A percentile compares a stretch with the other conserved stretches of the same genome.
These are phyloP conservation scores for Lachancea nothofagi DNA, from an alignment of 805 yeast genomes.

Conservation along the genomic window DNA sequence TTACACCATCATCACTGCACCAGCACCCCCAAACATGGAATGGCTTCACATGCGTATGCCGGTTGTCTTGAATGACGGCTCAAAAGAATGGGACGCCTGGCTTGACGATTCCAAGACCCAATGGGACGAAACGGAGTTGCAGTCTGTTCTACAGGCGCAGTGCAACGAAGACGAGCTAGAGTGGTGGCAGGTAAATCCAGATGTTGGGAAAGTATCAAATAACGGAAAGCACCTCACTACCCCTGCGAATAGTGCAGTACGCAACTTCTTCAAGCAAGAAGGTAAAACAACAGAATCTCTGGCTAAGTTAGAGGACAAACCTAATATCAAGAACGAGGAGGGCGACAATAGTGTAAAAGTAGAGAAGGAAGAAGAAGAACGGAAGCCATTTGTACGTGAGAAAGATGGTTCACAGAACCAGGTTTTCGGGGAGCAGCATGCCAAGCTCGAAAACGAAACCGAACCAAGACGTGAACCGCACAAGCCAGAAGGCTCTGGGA, in stretches of 20 bases:
- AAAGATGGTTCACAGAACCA: not conserved
- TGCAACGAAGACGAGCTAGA: constrained; percentile 37
- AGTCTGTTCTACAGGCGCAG: constrained; percentile 36
- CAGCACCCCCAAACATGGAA: constrained; percentile 52
- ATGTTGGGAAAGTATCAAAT: constrained; percentile 57
- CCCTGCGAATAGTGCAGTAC: constrained; percentile 23
- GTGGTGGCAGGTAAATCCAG: constrained; percentile 50
- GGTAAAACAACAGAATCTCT: not conserved
- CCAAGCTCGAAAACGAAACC: not conserved
- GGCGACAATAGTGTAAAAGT: not conserved
- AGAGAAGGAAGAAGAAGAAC: constrained; percentile 4
- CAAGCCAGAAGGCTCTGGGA: not conserved
- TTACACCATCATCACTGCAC: constrained; percentile 70
- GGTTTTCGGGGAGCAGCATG: not conserved
- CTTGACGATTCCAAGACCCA: constrained; percentile 36
- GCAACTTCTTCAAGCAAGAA: constrained; percentile 10
- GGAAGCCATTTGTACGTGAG: constrained; percentile 1
- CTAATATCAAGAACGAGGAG: constrained; percentile 9
- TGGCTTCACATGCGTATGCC: constrained; percentile 84
- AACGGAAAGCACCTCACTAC: constrained; percentile 36
- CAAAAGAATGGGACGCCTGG: constrained; percentile 61
- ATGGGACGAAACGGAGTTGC: constrained; percentile 39
- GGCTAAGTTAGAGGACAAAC: constrained; percentile 1
- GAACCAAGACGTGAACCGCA: not conserved
- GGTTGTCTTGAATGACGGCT: constrained; percentile 53